Evolutionary conservation across 805 yeast genomes (phyloP).

Genomic region (Nakazawaea anatomiae): DNA sequence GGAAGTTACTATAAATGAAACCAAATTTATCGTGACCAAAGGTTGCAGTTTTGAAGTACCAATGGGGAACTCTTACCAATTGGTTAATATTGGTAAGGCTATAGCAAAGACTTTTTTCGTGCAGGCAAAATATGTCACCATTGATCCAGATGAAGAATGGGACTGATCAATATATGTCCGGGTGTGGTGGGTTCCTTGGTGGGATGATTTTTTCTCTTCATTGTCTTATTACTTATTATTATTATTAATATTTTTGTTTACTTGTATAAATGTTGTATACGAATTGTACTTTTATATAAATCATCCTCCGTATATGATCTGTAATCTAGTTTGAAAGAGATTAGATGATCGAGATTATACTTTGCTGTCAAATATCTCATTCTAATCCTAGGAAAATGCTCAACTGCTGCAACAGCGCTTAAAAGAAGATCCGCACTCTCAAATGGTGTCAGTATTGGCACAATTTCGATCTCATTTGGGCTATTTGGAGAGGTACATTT

Average conservation of each 20-base stretch:
- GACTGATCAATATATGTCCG: background rate
- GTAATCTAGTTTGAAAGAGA: no score
- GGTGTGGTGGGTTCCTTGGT: no score
- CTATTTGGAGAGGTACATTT: constrained; percentile 42
- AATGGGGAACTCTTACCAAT: constrained; percentile 64
- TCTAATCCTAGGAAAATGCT: no score
- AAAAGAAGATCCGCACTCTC: constrained; percentile 30
- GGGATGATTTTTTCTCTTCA: no score
- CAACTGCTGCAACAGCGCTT: no score
- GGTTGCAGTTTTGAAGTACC: constrained; percentile 86
- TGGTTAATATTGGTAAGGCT: constrained; percentile 54
- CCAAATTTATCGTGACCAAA: constrained; percentile 51
- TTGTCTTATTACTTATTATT: no score
- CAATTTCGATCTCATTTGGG: constrained; percentile 57
- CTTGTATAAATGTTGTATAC: no score
- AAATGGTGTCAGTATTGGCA: constrained; percentile 29
- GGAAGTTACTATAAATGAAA: constrained; percentile 59
- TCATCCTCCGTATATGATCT: no score
- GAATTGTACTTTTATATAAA: no score
- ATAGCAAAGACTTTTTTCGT: constrained; percentile 69
- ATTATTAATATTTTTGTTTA: no score
- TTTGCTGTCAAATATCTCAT: no score
- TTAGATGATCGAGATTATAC: no score
- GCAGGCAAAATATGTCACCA: constrained; percentile 47
- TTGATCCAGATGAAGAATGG: constrained; percentile 20